phyloP scores from a whole-genome alignment of 305 asterid genomes.

The Plantago lanceolata region DNA sequence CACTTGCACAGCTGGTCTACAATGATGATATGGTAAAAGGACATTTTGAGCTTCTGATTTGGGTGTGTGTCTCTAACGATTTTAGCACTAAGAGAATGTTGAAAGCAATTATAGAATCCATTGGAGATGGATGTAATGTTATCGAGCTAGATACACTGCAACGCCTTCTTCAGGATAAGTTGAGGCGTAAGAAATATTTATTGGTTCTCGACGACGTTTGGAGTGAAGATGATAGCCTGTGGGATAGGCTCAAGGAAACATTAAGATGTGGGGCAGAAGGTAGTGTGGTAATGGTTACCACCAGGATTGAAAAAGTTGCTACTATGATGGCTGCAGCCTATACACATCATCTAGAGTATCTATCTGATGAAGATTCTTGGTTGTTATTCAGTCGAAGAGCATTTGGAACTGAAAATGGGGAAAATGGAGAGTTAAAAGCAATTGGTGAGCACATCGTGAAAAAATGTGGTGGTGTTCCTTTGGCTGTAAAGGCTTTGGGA shows the following conservation, averaged over 20 bases:
- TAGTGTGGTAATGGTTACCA: constrained; percentile 31
- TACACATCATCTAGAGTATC: constrained; percentile 11
- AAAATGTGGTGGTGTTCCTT: constrained; percentile 33
- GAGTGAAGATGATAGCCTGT: constrained; percentile 25
- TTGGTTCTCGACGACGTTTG: constrained; percentile 44
- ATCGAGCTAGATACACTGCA: constrained; percentile 21
- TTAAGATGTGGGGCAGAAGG: constrained; percentile 27
- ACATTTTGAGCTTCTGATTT: constrained; percentile 26
- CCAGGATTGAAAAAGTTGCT: constrained; percentile 31
- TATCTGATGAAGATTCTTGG: constrained; percentile 31
- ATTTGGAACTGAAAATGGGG: constrained; percentile 2
- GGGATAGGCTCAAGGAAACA: constrained; percentile 27
- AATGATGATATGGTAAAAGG: constrained; percentile 24
- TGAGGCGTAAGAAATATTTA: constrained; percentile 25
- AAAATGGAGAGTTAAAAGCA: constrained; percentile 1
- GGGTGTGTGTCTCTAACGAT: constrained; percentile 34
- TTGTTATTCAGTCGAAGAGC: constrained; percentile 28
- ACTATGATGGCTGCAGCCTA: constrained; percentile 15
- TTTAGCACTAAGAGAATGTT: constrained; percentile 20
- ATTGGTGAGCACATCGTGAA: constrained; percentile 27
- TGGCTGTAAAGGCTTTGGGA: constrained; percentile 33
- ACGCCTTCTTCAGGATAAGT: constrained; percentile 21
- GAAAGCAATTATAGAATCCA: constrained; percentile 19
- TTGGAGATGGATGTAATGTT: constrained; percentile 15
- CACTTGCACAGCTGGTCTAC: constrained; percentile 38